Conservation (phyloP, 345 rosid species). For the Luvunga scandens region DNA sequence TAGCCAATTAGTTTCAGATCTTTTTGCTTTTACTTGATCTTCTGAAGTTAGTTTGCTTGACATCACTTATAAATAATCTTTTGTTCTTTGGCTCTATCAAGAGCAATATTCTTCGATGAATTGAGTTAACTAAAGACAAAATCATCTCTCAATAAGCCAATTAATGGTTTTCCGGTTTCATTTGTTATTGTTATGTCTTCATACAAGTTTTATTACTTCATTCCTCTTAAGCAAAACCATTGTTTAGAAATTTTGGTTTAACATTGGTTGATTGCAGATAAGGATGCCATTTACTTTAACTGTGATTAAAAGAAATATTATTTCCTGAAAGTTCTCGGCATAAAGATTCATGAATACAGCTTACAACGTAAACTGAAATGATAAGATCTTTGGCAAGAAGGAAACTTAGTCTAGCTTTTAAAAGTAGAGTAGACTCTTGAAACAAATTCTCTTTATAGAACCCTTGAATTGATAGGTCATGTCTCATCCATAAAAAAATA, state of each 20-base stretch:
- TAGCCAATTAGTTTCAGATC: neutral
- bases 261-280: neutral
- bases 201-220: neutral
- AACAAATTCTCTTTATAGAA: neutral
- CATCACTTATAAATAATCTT: neutral
- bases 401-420: neutral
- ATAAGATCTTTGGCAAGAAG: neutral
- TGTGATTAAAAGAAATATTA: neutral
- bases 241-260: neutral
- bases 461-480: neutral
- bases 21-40: neutral
- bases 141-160: neutral
- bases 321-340: neutral
- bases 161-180: neutral
- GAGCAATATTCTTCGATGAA: neutral
- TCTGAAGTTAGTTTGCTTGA: neutral
- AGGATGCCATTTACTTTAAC: neutral
- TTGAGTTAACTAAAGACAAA: neutral
- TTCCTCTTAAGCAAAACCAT: neutral
- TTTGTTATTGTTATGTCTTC: neutral
- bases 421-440: neutral
- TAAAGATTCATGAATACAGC: neutral
- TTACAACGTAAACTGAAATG: neutral
- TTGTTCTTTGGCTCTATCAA: neutral
- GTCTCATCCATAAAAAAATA: neutral